A percentile compares a stretch with the other conserved stretches of the same genome.
phyloP scores from a whole-genome alignment of 768 basidiomycete genomes.

The Megacollybia marginata region DNA sequence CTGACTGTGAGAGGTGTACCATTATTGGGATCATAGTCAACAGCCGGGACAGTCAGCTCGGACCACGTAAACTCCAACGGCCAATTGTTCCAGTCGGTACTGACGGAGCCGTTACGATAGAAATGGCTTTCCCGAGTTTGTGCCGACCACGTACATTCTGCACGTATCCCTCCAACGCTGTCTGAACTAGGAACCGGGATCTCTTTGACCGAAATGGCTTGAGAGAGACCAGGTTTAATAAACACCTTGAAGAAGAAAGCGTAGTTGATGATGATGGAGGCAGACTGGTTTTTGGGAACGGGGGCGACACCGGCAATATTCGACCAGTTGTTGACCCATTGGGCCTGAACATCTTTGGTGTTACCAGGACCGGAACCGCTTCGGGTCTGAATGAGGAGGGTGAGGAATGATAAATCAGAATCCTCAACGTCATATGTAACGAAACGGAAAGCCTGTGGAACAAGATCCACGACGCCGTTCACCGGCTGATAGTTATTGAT shows the following conservation, averaged over 20 bases:
- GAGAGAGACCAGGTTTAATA: neutral
- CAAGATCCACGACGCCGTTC: too few species aligned
- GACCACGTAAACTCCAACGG: too few species aligned
- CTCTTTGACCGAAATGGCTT: neutral
- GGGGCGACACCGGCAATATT: too few species aligned
- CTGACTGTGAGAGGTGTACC: too few species aligned
- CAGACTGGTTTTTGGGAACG: neutral
- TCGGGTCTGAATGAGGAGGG: conserved; percentile 1
- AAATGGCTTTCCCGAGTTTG: neutral
- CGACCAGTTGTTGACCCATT: too few species aligned
- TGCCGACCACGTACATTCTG: neutral
- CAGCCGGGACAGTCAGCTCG: too few species aligned
- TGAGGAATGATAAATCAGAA: neutral
- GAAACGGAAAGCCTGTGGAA: neutral
- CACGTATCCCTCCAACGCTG: neutral
- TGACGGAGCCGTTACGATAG: too few species aligned
- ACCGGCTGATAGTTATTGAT: too few species aligned
- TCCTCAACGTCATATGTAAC: neutral
- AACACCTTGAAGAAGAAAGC: neutral
- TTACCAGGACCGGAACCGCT: neutral
- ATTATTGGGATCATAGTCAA: too few species aligned
- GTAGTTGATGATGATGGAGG: neutral
- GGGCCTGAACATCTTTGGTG: neutral
- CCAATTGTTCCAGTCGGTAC: too few species aligned
- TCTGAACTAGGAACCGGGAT: neutral